phyloP scores from a whole-genome alignment of 2,329 filamentous ascomycete species.

The Venturia aucupariae region DNA sequence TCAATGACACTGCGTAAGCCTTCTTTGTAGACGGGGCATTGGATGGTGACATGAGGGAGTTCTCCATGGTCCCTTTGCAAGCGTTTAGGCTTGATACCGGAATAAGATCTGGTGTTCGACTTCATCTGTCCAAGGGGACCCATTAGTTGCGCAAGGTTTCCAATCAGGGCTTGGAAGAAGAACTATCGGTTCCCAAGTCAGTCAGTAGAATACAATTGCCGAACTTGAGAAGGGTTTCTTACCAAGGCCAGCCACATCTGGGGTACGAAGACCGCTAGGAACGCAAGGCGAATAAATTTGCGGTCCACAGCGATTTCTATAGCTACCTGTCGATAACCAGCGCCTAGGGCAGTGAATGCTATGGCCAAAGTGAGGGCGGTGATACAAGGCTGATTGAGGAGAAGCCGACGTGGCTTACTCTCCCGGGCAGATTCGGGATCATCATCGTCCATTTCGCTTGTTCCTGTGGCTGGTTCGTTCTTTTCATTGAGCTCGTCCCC shows the following conservation, averaged over 20 bases:
- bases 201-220: not conserved
- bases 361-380: constrained; percentile 45
- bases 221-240: constrained; percentile 17
- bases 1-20: constrained; percentile 49
- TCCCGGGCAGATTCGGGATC: constrained; percentile 23
- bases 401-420: constrained; percentile 38
- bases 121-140: constrained; percentile 37
- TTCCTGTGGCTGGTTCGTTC: constrained; percentile 22
- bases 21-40: constrained; percentile 35
- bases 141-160: constrained; percentile 33
- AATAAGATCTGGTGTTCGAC: constrained; percentile 38
- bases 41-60: constrained; percentile 47
- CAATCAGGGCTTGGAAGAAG: constrained; percentile 39
- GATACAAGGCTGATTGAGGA: constrained; percentile 47
- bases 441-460: constrained; percentile 32
- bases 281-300: constrained; percentile 44
- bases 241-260: constrained; percentile 51
- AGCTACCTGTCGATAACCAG: constrained; percentile 47
- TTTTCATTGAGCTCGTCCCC: constrained; percentile 21
- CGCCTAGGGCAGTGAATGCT: constrained; percentile 43
- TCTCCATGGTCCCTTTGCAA: constrained; percentile 25
- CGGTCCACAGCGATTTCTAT: constrained; percentile 46
- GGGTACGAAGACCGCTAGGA: constrained; percentile 43
- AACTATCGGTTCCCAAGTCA: constrained; percentile 26
- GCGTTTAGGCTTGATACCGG: constrained; percentile 32